Evolutionary conservation across 2,329 filamentous ascomycete species (phyloP).

Genomic region (Malbranchea cinnamomea): DNA sequence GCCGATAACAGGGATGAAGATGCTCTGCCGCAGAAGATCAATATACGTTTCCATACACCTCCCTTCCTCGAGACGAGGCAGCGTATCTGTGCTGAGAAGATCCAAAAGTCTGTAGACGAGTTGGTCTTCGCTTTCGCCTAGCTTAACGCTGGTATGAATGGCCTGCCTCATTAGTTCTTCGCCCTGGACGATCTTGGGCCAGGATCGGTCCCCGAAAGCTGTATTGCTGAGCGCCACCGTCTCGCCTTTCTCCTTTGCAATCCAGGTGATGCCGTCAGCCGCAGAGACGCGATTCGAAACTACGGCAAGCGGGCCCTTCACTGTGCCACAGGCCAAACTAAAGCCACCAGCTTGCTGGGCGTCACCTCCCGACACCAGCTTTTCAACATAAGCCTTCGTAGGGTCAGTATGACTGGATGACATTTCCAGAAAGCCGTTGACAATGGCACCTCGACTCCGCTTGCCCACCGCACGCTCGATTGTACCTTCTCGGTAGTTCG

Average conservation of each 20-base stretch:
- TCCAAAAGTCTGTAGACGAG: conserved; percentile 38
- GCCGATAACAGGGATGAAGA: conserved; percentile 45
- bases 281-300: conserved; percentile 47
- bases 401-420: conserved; percentile 23
- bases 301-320: conserved; percentile 40
- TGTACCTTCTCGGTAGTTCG: conserved; percentile 46
- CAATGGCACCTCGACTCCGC: conserved; percentile 42
- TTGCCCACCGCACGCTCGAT: conserved; percentile 30
- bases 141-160: conserved; percentile 30
- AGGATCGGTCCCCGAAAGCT: conserved; percentile 41
- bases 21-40: conserved; percentile 41
- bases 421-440: conserved; percentile 43
- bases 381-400: conserved; percentile 37
- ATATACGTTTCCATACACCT: conserved; percentile 42
- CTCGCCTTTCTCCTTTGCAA: conserved; percentile 34
- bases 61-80: conserved; percentile 35
- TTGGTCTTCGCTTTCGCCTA: conserved; percentile 30
- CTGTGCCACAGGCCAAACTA: conserved; percentile 43
- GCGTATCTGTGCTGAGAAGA: conserved; percentile 39
- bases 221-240: conserved; percentile 48
- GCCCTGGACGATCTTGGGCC: conserved; percentile 47
- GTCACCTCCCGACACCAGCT: conserved; percentile 39
- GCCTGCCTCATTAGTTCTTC: conserved; percentile 38
- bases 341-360: conserved; percentile 45
- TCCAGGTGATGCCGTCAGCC: conserved; percentile 35